Evolutionary conservation across 768 basidiomycete genomes (phyloP).

Genomic region (Mycena vitilis): DNA sequence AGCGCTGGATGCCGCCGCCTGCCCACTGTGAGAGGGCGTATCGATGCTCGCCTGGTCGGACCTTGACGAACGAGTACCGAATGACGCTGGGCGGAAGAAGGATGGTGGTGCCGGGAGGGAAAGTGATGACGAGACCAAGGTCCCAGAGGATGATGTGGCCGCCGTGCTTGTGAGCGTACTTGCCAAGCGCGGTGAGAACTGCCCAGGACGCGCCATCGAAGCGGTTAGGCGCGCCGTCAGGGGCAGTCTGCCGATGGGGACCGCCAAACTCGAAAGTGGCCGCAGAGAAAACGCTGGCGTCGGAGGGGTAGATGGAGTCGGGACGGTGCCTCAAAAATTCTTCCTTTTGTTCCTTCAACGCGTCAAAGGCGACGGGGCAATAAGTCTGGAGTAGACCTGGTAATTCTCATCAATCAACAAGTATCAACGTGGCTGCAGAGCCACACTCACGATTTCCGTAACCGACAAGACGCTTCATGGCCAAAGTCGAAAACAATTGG

Average conservation of each 20-base stretch:
- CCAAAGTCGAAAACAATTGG: neutral
- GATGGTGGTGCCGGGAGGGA: slow-evolving; percentile 4
- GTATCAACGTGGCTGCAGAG: neutral
- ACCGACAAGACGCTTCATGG: neutral
- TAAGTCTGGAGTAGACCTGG: neutral
- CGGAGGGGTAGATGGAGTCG: neutral
- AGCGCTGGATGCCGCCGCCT: slow-evolving; percentile 1
- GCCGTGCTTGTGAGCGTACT: neutral
- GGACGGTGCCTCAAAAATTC: neutral
- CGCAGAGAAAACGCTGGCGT: slow-evolving; percentile 4
- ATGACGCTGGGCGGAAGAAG: slow-evolving; percentile 5
- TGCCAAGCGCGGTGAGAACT: neutral
- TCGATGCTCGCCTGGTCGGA: neutral
- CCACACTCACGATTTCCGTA: slow-evolving; percentile 8
- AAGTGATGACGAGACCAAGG: neutral
- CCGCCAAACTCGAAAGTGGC: slow-evolving; percentile 5
- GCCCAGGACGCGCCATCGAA: neutral
- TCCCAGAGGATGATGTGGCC: slow-evolving; percentile 9
- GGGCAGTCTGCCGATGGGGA: neutral
- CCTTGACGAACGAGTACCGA: slow-evolving; percentile 15
- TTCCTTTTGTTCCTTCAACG: neutral
- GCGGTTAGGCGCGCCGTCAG: neutral
- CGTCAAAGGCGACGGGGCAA: neutral
- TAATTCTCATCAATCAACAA: neutral
- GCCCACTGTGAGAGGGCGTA: slow-evolving; percentile 10